Conservation (phyloP, 2,329 filamentous ascomycete genomes). For the Septoria petroselini region DNA sequence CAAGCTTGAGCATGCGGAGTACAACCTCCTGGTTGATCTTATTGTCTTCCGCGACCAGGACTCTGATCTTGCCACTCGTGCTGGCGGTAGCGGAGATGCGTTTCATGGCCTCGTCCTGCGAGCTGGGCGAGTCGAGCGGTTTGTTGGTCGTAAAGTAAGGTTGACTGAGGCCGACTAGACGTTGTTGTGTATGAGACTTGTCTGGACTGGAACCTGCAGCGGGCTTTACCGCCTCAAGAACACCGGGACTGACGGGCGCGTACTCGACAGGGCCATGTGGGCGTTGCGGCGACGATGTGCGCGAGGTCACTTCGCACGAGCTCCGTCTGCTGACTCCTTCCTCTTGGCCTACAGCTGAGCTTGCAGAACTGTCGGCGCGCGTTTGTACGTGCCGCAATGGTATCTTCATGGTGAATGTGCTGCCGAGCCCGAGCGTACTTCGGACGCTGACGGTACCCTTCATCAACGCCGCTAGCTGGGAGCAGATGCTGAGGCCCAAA, state of each 20-base stretch:
- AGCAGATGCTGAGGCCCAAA: constrained; percentile 82
- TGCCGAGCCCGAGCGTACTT: constrained; percentile 70
- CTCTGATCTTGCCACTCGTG: constrained; percentile 62
- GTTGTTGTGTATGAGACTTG: constrained; percentile 63
- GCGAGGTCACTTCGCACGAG: constrained; percentile 21
- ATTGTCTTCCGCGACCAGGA: constrained; percentile 82
- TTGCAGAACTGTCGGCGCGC: constrained; percentile 54
- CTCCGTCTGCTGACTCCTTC: constrained; percentile 16
- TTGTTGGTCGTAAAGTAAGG: constrained; percentile 66
- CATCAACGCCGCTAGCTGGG: constrained; percentile 81
- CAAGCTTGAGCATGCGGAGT: constrained; percentile 67
- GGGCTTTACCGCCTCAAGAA: constrained; percentile 19
- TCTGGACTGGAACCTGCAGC: constrained; percentile 31
- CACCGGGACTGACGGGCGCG: constrained; percentile 23
- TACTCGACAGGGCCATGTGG: constrained; percentile 22
- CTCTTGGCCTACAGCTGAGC: constrained; percentile 34
- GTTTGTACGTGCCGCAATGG: constrained; percentile 74
- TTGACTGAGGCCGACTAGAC: constrained; percentile 75
- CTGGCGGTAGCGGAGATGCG: constrained; percentile 61
- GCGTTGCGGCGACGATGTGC: constrained; percentile 11
- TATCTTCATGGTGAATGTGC: constrained; percentile 77
- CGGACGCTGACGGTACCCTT: constrained; percentile 69
- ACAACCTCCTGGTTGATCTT: constrained; percentile 60
- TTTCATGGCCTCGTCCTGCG: constrained; percentile 64
- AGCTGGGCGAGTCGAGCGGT: constrained; percentile 52